Evolutionary conservation across 106 monocot species (phyloP).

Genomic region (Acorus gramineus): DNA sequence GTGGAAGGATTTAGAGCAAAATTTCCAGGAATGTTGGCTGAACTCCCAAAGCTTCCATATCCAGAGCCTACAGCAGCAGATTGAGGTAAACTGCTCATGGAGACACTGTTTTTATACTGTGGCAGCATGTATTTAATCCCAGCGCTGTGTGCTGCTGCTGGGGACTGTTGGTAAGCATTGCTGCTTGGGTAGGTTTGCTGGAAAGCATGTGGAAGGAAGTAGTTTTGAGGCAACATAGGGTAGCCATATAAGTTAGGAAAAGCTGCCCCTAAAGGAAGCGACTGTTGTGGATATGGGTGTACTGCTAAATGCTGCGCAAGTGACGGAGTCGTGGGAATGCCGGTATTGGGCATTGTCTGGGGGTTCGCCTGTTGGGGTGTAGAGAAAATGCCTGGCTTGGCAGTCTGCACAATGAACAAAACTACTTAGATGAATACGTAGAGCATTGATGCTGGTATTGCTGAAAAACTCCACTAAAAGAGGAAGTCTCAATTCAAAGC

Average conservation of each 20-base stretch:
- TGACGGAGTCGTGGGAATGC: constrained; percentile 24
- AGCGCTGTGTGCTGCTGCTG: constrained; percentile 33
- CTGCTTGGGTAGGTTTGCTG: constrained; percentile 68
- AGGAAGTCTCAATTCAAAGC: too few relatives aligned
- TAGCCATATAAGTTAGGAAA: constrained; percentile 87
- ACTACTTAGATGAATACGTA: too few relatives aligned
- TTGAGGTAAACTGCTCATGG: constrained; percentile 52
- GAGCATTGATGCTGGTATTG: too few relatives aligned
- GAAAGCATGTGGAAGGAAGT: constrained; percentile 73
- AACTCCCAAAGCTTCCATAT: constrained; percentile 64
- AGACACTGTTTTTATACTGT: constrained; percentile 68
- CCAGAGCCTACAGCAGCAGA: constrained; percentile 47
- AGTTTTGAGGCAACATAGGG: constrained; percentile 73
- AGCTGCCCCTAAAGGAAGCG: constrained; percentile 60
- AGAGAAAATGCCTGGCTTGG: constrained; percentile 24
- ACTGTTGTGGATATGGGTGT: constrained; percentile 69
- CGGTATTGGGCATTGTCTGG: constrained; percentile 36
- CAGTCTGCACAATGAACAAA: constrained; percentile 23
- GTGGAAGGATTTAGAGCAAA: constrained; percentile 47
- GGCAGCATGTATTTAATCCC: constrained; percentile 70
- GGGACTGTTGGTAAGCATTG: constrained; percentile 68
- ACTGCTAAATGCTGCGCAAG: constrained; percentile 70
- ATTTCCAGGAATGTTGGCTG: constrained; percentile 56
- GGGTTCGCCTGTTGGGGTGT: not conserved
- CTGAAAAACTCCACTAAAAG: too few relatives aligned